These are phyloP conservation scores for Aspergillus olivimuriae DNA, from an alignment of 495 filamentous ascomycete genomes.

Conservation along the genomic window DNA sequence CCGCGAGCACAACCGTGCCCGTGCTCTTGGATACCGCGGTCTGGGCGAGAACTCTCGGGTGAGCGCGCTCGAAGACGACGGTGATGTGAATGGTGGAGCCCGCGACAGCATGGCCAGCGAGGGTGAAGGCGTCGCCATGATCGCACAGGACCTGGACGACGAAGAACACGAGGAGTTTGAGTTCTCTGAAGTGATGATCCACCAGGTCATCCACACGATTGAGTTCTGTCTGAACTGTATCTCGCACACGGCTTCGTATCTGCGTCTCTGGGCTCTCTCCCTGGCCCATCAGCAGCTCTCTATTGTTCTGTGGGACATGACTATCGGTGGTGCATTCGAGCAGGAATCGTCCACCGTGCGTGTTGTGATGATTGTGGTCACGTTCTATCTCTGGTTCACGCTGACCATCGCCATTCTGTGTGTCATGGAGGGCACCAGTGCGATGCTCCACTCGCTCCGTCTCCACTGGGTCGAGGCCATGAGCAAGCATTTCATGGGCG, in stretches of 20 bases:
- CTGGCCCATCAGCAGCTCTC: conserved; percentile 97
- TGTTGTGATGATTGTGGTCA: conserved; percentile 68
- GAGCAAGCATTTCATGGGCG: conserved; percentile 98
- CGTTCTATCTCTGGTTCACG: conserved; percentile 83
- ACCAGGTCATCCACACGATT: conserved; percentile 98
- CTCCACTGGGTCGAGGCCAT: conserved; percentile 99
- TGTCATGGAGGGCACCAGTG: conserved; percentile 81
- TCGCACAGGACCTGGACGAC: conserved; percentile 73
- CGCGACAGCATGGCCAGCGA: conserved; percentile 72
- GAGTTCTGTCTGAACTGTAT: conserved; percentile 99
- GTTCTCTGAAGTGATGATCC: conserved; percentile 93
- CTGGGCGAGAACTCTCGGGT: conserved; percentile 83
- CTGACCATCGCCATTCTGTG: conserved; percentile 70
- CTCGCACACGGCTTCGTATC: conserved; percentile 96
- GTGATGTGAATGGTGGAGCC: conserved; percentile 46
- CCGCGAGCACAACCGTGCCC: conserved; percentile 84
- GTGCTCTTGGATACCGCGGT: conserved; percentile 82
- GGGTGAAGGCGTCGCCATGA: conserved; percentile 84
- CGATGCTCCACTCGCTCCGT: conserved; percentile 90
- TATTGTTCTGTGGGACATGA: conserved; percentile 95
- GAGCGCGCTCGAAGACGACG: conserved; percentile 81
- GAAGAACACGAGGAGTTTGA: conserved; percentile 92
- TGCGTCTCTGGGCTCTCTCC: conserved; percentile 96
- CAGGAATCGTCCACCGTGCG: conserved; percentile 56
- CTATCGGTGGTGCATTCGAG: conserved; percentile 65